Evolutionary conservation across 352 stramenopile species (phyloP), one percentile per base, ranked within the genome.

Genomic region (Achlya hypogyna): DNA sequence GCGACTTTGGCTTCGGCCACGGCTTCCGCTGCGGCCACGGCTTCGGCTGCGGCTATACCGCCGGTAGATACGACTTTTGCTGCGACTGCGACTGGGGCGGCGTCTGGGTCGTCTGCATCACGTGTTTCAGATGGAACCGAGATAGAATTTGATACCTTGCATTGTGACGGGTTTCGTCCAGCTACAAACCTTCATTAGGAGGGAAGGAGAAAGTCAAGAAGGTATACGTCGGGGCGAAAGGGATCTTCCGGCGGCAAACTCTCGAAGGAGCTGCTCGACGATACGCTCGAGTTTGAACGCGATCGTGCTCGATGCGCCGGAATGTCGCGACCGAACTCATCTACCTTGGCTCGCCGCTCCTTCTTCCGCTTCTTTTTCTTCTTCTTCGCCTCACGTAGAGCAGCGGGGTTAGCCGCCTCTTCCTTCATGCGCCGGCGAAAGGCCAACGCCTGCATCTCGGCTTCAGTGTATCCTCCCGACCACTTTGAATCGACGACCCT

Each of bases 281-380:
- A 71, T 70, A 74, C 77, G 25, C 27, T n/a, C 8, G 74, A 76
- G 14, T 32, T 69, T 71, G 14, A 68, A 29, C 42, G 53, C 2
- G 38, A 34, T 49, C 72, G 68, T 8, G 75, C 52, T 14, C 49
- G 49, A 10, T 35, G 14, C 2, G 49, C 16, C 25, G 74, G 71
- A 22, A 91, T 63, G 47, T 92, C 84, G 5, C 85, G 83, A 27
- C 85, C 85, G 65, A 92, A 94, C 53, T 94, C 85, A 65, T 94
- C 85, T 58, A 35, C 29, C 29, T 56, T 53, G 43, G 59, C 14
- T 22, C 65, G 58, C 53, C 49, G 20, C 60, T 67, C 60, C 8
- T 67, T 66, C 5, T 69, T 47, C 27, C 65, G 64, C 38, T 75
- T 75, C 51, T 72, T 76, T 23, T 69, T 45, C 43, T 70, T 78